Percentiles rank a stretch among this genome's conserved stretches.
phyloP scores from a whole-genome alignment of 768 basidiomycete genomes.

The Leucosporidium yakuticum region DNA sequence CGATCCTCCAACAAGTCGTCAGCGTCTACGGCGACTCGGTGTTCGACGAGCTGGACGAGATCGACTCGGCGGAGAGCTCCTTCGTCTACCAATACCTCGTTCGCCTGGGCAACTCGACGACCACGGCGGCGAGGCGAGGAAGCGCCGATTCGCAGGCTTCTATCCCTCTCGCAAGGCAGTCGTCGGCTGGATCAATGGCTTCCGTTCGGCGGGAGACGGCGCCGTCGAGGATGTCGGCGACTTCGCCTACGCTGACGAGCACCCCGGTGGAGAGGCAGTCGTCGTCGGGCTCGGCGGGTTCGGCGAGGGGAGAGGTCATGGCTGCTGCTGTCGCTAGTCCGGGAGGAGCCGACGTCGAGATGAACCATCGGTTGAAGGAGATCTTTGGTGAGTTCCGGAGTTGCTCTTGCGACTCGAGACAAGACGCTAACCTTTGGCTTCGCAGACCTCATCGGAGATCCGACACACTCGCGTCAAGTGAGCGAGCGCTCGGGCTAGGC shows the following conservation, averaged over 20 bases:
- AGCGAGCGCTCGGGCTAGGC: not conserved
- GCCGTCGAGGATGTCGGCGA: too few species aligned
- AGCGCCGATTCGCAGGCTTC: too few species aligned
- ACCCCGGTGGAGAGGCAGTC: not conserved
- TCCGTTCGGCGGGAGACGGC: too few species aligned
- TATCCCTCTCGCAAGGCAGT: too few species aligned
- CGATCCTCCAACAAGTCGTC: conserved; percentile 95
- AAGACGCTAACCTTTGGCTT: too few species aligned
- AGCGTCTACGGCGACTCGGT: conserved; percentile 82
- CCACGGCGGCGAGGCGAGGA: not conserved
- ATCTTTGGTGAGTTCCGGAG: conserved; percentile 29
- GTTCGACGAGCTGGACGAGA: conserved; percentile 81
- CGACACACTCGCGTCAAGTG: conserved; percentile 28
- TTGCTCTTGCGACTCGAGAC: too few species aligned
- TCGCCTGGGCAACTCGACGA: conserved; percentile 21
- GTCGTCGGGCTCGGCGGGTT: conserved; percentile 11
- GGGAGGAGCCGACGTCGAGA: conserved; percentile 25
- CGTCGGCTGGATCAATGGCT: too few species aligned
- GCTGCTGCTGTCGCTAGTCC: not conserved
- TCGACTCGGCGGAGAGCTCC: conserved; percentile 94
- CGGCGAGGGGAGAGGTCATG: not conserved
- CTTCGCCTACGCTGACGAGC: too few species aligned
- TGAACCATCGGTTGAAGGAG: conserved; percentile 33
- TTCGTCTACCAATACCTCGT: conserved; percentile 88
- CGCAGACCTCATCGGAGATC: conserved; percentile 34